phyloP scores from a whole-genome alignment of 2,329 filamentous ascomycete genomes.

The Domatiomyces globalis region DNA sequence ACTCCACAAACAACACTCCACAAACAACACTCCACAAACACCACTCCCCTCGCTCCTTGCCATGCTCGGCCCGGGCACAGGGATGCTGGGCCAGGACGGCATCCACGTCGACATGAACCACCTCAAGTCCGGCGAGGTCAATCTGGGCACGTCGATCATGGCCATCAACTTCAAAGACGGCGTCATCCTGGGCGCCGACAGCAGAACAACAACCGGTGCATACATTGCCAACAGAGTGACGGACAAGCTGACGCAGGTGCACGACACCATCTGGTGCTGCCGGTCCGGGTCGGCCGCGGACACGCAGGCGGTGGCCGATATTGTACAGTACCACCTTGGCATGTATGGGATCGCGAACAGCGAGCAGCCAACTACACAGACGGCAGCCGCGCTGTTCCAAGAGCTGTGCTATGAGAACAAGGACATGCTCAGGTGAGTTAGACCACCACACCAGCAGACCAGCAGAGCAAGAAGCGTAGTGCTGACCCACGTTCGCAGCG shows the following conservation, averaged over 20 bases:
- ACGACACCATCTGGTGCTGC: slow-evolving; percentile 99
- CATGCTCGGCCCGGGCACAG: slow-evolving; percentile 31
- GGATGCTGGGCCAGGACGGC: slow-evolving; percentile 54
- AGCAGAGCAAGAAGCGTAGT: neutral
- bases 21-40: neutral
- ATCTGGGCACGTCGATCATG: slow-evolving; percentile 98
- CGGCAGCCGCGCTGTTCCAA: slow-evolving; percentile 89
- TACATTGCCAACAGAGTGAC: slow-evolving; percentile 99
- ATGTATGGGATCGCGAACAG: slow-evolving; percentile 85
- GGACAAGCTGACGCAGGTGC: slow-evolving; percentile 95
- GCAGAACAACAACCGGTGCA: slow-evolving; percentile 88
- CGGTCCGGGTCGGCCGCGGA: slow-evolving; percentile 94
- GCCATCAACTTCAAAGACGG: slow-evolving; percentile 98
- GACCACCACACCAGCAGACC: neutral
- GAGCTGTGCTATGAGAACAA: slow-evolving; percentile 98
- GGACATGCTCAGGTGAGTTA: slow-evolving; percentile 64
- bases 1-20: too few relatives aligned
- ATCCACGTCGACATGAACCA: slow-evolving; percentile 99
- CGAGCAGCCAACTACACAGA: slow-evolving; percentile 83
- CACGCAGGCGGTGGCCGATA: slow-evolving; percentile 94
- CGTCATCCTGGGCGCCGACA: slow-evolving; percentile 92
- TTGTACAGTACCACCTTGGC: slow-evolving; percentile 90
- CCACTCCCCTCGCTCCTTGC: slow-evolving; percentile 8
- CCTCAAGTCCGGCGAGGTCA: slow-evolving; percentile 96
- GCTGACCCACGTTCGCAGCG: slow-evolving; percentile 40